Evolutionary conservation across 2,329 filamentous ascomycete genomes (phyloP).

Genomic region (Diaporthe vaccinii): DNA sequence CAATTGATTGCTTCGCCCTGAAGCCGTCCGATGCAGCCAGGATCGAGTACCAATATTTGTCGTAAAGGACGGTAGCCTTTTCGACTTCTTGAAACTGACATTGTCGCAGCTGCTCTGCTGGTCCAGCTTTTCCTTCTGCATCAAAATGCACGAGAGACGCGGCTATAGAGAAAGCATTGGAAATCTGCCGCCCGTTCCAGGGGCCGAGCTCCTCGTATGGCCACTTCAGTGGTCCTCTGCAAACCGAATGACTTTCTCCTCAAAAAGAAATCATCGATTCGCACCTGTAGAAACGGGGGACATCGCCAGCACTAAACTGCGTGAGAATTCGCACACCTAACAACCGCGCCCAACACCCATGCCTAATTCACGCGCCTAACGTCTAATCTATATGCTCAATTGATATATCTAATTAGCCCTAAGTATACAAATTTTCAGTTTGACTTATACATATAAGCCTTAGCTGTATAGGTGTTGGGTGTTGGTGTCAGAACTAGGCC

Average conservation of each 20-base stretch:
- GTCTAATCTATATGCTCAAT: too few species aligned
- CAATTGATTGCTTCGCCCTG: neutral
- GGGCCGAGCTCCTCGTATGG: constrained; percentile 43
- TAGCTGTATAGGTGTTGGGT: too few species aligned
- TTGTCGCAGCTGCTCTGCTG: constrained; percentile 29
- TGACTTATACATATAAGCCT: too few species aligned
- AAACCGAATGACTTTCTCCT: constrained; percentile 15
- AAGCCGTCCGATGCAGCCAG: neutral
- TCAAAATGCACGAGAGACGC: constrained; percentile 11
- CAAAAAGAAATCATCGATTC: neutral
- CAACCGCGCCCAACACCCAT: too few species aligned
- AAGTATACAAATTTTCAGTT: too few species aligned
- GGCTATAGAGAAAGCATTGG: constrained; percentile 52
- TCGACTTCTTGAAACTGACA: constrained; percentile 1
- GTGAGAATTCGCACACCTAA: too few species aligned
- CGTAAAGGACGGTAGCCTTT: constrained; percentile 9
- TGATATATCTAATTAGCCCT: too few species aligned
- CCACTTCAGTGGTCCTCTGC: neutral
- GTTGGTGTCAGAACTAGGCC: neutral
- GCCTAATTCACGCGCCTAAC: too few species aligned
- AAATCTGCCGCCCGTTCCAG: constrained; percentile 52
- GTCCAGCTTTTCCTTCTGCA: neutral
- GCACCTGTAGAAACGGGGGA: too few species aligned
- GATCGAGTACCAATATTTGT: neutral
- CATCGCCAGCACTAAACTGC: neutral